Base-by-base conservation (phyloP, 371 early-diverging fungal species). In the Rhizopus delemar region DNA sequence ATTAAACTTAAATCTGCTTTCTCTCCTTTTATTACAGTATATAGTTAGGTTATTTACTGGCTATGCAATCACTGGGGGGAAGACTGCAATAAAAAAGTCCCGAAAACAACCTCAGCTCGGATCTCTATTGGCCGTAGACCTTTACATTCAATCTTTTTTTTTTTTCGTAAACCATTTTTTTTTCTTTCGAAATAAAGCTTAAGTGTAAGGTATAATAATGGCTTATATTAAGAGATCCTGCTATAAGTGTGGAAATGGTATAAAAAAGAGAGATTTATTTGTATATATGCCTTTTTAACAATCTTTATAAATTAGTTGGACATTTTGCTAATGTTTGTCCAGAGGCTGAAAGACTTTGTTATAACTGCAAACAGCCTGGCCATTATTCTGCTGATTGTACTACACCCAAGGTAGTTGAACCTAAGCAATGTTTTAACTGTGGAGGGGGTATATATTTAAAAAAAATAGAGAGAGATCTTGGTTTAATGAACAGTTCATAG, bases 351-450 rank as follows among this genome's bases (percentile, higher is more conserved):
- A 74, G 74, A 55, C 77, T 83, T 46, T 83, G 84, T 58, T 83
- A 81, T 59, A 83, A 83, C 69, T 83, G 84, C 59, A 85, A 84
- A 62, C 79, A 80, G 50, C 67, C 83, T 32, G 86, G 86, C 5
- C 86, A 86, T 35, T 76, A 83, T 56, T 79, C 84, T 15, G 78
- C 68, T 41, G 65, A 78, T 35, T 86, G 86, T 55, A 74, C 82
- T 49, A 71, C 68, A 55, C 81, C 81, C 29, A 81, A 78, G 41
- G 75, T 77, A 22, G 61, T 77, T 33, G 83, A 83, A 29, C 62
- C 83, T 6, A 83, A 81, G 60, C 77, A 82, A 61, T 86, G 86
- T 31, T 86, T 82, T 59, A 62, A 73, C 34, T 86, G 86, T 65
- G 84, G 85, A 45, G 81, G 81, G 66, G 83, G 86, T 83, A 76